These are phyloP conservation scores for Leccinum variabile DNA, from an alignment of 1,284 basidiomycete species.

Conservation along the genomic window DNA sequence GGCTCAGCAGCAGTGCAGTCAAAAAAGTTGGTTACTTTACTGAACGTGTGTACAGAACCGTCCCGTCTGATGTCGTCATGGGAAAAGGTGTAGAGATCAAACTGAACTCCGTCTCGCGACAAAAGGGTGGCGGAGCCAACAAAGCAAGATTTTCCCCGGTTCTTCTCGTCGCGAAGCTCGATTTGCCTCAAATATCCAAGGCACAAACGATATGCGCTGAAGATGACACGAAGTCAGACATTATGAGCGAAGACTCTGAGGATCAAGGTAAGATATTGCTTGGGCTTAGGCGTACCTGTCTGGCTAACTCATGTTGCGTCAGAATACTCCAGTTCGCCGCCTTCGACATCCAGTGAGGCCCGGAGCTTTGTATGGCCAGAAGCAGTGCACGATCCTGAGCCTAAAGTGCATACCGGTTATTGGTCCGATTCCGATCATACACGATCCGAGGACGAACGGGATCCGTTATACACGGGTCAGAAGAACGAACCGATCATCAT, in stretches of 20 bases:
- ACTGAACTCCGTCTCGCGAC: conserved; percentile 18
- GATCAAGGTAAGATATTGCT: conserved; percentile 11
- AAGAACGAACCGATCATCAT: conserved; percentile 4
- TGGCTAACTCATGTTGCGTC: background rate
- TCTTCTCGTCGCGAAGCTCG: conserved; percentile 24
- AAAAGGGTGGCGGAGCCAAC: conserved; percentile 16
- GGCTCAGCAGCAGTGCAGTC: conserved; percentile 34
- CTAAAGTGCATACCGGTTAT: conserved; percentile 27
- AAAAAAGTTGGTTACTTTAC: conserved; percentile 40
- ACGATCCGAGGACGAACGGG: conserved; percentile 22
- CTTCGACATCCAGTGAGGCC: conserved; percentile 15
- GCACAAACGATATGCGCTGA: background rate
- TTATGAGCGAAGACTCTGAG: conserved; percentile 7
- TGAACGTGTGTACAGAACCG: background rate
- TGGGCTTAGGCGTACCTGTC: background rate
- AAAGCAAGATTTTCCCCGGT: conserved; percentile 5
- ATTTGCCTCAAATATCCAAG: conserved; percentile 8
- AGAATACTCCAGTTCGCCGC: conserved; percentile 17
- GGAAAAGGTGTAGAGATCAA: conserved; percentile 41
- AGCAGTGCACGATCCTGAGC: conserved; percentile 1
- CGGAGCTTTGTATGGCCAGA: conserved; percentile 18
- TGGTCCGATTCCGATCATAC: conserved; percentile 28
- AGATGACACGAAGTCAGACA: conserved; percentile 5
- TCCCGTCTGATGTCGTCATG: conserved; percentile 9
- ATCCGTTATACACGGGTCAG: conserved; percentile 15